Percentiles rank a stretch among this genome's conserved stretches.
Conservation (phyloP, 2,329 filamentous ascomycete genomes). For the Fusarium fracticaudum region DNA sequence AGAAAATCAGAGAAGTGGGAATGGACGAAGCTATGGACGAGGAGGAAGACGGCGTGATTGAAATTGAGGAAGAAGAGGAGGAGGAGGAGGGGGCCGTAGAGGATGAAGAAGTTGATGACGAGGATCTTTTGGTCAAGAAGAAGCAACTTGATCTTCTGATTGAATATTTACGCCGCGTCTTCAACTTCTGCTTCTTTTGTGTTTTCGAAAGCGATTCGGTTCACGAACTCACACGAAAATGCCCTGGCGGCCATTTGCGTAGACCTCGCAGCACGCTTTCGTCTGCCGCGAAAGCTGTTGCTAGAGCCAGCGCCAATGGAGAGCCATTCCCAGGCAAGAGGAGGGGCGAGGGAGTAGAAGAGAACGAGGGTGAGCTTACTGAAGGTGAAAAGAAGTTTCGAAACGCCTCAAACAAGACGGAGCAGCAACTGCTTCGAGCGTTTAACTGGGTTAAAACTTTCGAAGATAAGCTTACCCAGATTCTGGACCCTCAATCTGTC, state of each 20-base stretch:
- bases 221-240: conserved; percentile 94
- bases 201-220: conserved; percentile 98
- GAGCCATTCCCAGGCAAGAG: conserved; percentile 87
- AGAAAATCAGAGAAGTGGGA: conserved; percentile 68
- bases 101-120: conserved; percentile 89
- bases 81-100: conserved; percentile 83
- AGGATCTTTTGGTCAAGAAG: conserved; percentile 90
- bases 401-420: conserved; percentile 76
- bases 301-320: conserved; percentile 82
- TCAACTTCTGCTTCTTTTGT: conserved; percentile 99
- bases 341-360: conserved; percentile 70
- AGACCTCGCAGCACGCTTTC: conserved; percentile 88
- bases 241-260: conserved; percentile 94
- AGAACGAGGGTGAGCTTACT: conserved; percentile 60
- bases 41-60: conserved; percentile 71
- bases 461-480: conserved; percentile 93
- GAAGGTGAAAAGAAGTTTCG: conserved; percentile 77
- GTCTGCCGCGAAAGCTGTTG: conserved; percentile 83
- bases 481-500: conserved; percentile 87
- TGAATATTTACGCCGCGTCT: conserved; percentile 94
- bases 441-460: conserved; percentile 99
- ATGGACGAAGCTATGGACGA: conserved; percentile 72
- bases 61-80: conserved; percentile 79
- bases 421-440: conserved; percentile 91
- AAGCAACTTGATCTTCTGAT: conserved; percentile 96